These are phyloP conservation scores for Leishmania braziliensis DNA, from an alignment of 208 protist genomes.

Conservation along the genomic window DNA sequence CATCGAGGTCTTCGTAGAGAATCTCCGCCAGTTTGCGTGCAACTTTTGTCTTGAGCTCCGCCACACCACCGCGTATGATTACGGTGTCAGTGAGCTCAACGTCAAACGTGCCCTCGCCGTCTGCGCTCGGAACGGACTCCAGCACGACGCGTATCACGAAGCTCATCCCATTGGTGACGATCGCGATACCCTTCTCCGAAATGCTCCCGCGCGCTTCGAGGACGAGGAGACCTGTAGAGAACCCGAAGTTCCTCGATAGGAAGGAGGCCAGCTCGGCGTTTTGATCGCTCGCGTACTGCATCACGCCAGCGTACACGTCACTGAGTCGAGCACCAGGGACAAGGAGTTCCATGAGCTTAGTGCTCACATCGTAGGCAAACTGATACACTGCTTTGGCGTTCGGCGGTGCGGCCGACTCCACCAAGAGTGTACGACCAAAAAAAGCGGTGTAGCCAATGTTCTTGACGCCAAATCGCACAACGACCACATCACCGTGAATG, in stretches of 20 bases:
- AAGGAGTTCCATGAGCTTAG: constrained; percentile 66
- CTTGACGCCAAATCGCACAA: constrained; percentile 82
- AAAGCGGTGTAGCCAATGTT: constrained; percentile 81
- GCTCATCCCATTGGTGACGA: constrained; percentile 73
- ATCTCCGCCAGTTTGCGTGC: constrained; percentile 71
- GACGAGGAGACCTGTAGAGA: constrained; percentile 84
- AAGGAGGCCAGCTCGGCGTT: constrained; percentile 52
- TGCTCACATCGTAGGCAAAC: constrained; percentile 77
- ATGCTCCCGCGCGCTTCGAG: constrained; percentile 83
- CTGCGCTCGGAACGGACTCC: constrained; percentile 50
- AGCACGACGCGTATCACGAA: constrained; percentile 85
- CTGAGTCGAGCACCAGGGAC: constrained; percentile 54
- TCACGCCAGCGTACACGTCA: constrained; percentile 60
- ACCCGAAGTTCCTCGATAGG: constrained; percentile 72
- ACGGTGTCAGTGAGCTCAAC: constrained; percentile 87
- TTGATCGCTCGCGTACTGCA: constrained; percentile 47
- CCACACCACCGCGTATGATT: constrained; percentile 56
- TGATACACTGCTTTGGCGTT: constrained; percentile 73
- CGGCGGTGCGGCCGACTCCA: constrained; percentile 61
- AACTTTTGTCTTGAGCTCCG: constrained; percentile 77
- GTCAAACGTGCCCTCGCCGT: constrained; percentile 39
- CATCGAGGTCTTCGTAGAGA: constrained; percentile 58
- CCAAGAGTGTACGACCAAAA: constrained; percentile 78
- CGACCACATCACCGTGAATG: constrained; percentile 67
- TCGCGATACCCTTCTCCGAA: constrained; percentile 69